Percentiles rank a stretch among this genome's conserved stretches.
These are phyloP conservation scores for Penicillium decumbens DNA, from an alignment of 2,329 filamentous ascomycete species.

Conservation along the genomic window DNA sequence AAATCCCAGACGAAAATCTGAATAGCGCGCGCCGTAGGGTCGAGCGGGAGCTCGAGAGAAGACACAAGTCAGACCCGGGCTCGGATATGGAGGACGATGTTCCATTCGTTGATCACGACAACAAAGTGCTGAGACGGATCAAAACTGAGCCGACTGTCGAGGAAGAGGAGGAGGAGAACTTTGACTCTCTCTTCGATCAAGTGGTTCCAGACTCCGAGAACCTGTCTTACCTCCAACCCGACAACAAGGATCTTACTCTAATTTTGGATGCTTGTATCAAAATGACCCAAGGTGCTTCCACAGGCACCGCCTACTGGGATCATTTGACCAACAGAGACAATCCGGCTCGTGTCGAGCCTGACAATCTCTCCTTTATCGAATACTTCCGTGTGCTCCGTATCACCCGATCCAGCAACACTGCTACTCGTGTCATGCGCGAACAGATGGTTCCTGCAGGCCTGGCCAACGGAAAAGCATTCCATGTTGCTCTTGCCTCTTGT, in stretches of 20 bases:
- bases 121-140: conserved; percentile 21
- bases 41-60: not conserved
- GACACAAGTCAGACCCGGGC: not conserved
- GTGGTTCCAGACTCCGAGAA: conserved; percentile 15
- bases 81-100: conserved; percentile 21
- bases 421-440: conserved; percentile 55
- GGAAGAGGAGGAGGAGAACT: conserved; percentile 26
- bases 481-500: conserved; percentile 69
- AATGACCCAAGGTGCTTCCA: conserved; percentile 55
- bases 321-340: conserved; percentile 52
- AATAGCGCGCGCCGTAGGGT: conserved; percentile 7
- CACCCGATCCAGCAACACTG: conserved; percentile 61
- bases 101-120: conserved; percentile 30
- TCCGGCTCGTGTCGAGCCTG: conserved; percentile 57
- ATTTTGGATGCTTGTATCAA: conserved; percentile 59
- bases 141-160: conserved; percentile 10
- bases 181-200: conserved; percentile 37
- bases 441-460: conserved; percentile 47
- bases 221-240: conserved; percentile 43
- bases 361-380: conserved; percentile 63
- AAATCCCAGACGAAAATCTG: conserved; percentile 20
- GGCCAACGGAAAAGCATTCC: conserved; percentile 55
- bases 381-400: conserved; percentile 64
- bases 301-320: conserved; percentile 75
- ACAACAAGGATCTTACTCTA: conserved; percentile 61